A percentile compares a stretch with the other conserved stretches of the same genome.
phyloP scores from a whole-genome alignment of 805 yeast genomes.

The Myxozyma geophila region DNA sequence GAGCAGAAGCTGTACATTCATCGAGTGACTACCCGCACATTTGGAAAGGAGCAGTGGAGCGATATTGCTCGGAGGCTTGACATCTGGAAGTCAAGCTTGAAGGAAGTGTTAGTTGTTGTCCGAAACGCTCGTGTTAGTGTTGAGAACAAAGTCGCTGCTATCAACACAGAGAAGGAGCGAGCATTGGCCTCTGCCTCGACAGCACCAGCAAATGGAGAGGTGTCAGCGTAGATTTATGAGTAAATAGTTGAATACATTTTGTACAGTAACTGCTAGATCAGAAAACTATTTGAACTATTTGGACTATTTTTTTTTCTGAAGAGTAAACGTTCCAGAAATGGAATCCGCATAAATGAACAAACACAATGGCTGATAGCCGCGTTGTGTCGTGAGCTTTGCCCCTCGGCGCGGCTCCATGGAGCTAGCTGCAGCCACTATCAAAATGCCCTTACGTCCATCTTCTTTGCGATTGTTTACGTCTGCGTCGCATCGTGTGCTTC shows the following conservation, averaged over 20 bases:
- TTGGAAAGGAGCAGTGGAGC: conserved; percentile 49
- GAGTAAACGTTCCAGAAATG: background rate
- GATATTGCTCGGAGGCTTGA: conserved; percentile 43
- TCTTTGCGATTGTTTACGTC: background rate
- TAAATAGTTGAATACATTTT: conserved; percentile 4
- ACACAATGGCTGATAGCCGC: background rate
- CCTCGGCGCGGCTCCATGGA: background rate
- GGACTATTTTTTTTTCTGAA: background rate
- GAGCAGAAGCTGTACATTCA: conserved; percentile 46
- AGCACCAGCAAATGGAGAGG: background rate
- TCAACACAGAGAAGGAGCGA: conserved; percentile 10
- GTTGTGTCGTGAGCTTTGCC: background rate
- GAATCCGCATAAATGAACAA: background rate
- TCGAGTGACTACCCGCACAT: conserved; percentile 46
- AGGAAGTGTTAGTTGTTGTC: conserved; percentile 43
- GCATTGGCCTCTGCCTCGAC: background rate
- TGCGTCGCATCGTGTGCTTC: conserved; percentile 4
- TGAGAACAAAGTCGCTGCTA: conserved; percentile 22
- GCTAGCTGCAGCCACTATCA: background rate
- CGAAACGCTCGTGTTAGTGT: conserved; percentile 31
- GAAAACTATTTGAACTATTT: background rate
- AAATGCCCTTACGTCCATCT: conserved; percentile 4
- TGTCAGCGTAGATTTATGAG: background rate
- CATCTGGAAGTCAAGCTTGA: conserved; percentile 46
- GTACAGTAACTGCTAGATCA: background rate